Evolutionary conservation across 2,329 filamentous ascomycete genomes (phyloP), one percentile per base, ranked within the genome.

Genomic region (Huntiella bhutanensis): DNA sequence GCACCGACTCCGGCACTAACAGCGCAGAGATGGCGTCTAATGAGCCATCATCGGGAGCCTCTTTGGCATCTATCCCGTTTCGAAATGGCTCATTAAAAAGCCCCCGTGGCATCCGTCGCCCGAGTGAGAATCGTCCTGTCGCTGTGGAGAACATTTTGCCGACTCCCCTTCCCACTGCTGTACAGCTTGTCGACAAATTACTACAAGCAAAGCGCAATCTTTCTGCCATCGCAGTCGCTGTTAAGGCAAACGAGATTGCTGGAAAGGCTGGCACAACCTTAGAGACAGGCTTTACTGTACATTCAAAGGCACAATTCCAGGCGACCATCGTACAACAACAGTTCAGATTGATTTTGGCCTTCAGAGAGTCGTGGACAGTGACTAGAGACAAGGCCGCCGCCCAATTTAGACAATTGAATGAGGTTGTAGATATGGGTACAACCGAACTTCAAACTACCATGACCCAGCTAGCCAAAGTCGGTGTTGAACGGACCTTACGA

Each of bases 201-300:
- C 75, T 95, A 36, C 79, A 81, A 28, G 82, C 88, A 6, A 95
- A 95, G 59, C 77, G 84, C 39, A 87, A 87, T 1, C 71, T 96
- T 4, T 82, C 82, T 12, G 85, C 85, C 8, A 86, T 92, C 59
- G 75, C 70, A 37, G 77, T 82, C 50, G 84, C 95, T 44, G 79
- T 83, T 58, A 82, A 83, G 50, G 87, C 86, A 53, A 87, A 91
- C 57, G 82, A 92, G 56, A 77, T 95, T 47, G 81, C 91, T 39
- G 84, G 75, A 15, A 68, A 74, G 11, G 84, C 86, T 4, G 79
- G 85, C 33, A 66, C 70, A 32, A 73, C 83, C 33, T 69, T 94
- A 52, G 83, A 93, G 57, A 80, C 91, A 54, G 79, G 78, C 41
- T 78, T 84, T 45, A 69, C 87, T 7, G 69, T 92, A 3, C 71